Percentiles rank a stretch among this genome's conserved stretches.
Conservation (phyloP, 2,329 filamentous ascomycete species). For the Alternaria novae-zelandiae region DNA sequence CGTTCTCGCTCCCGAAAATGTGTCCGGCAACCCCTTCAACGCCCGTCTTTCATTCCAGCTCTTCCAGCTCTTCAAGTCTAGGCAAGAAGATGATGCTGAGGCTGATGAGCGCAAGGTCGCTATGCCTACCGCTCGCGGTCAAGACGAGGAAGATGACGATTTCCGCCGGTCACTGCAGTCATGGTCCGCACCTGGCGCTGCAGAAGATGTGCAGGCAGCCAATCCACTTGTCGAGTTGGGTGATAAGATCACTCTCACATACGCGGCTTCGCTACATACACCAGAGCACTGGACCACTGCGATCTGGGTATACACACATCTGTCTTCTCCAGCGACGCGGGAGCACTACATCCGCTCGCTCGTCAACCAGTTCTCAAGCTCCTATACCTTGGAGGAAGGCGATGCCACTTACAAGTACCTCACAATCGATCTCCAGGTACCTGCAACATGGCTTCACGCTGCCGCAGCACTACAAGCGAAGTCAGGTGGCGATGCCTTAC, state of each 20-base stretch:
- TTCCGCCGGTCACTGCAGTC: slow-evolving; percentile 37
- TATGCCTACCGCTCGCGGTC: slow-evolving; percentile 38
- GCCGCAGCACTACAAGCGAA: slow-evolving; percentile 85
- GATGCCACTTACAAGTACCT: slow-evolving; percentile 65
- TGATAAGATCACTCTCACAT: slow-evolving; percentile 63
- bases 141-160: slow-evolving; percentile 16
- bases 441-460: slow-evolving; percentile 81
- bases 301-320: slow-evolving; percentile 77
- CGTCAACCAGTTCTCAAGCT: slow-evolving; percentile 63
- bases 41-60: slow-evolving; percentile 86
- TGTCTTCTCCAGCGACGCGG: slow-evolving; percentile 69
- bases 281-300: slow-evolving; percentile 55
- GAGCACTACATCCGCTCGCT: slow-evolving; percentile 75
- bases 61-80: slow-evolving; percentile 61
- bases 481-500: slow-evolving; percentile 68
- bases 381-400: slow-evolving; percentile 65
- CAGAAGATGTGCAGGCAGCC: slow-evolving; percentile 60
- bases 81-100: slow-evolving; percentile 33
- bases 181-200: slow-evolving; percentile 32
- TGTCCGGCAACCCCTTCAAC: slow-evolving; percentile 76
- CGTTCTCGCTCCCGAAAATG: slow-evolving; percentile 76
- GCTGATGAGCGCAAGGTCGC: slow-evolving; percentile 35
- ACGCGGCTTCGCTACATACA: slow-evolving; percentile 46
- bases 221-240: slow-evolving; percentile 63
- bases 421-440: slow-evolving; percentile 71